Conservation (phyloP, 2,329 filamentous ascomycete genomes). For the Leptoxyphium fumago region DNA sequence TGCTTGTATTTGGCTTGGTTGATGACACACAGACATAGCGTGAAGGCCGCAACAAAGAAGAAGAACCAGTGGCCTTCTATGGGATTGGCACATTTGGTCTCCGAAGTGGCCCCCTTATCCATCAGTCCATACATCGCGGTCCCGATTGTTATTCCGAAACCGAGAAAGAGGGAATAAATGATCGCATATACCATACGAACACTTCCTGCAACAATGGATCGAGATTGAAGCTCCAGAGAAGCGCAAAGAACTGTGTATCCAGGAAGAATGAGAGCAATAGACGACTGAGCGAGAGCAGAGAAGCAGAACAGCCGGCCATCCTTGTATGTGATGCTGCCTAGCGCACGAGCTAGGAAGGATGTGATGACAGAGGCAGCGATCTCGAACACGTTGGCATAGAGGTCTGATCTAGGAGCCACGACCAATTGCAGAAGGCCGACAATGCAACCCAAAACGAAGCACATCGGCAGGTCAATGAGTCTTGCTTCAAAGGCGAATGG, state of each 20-base stretch:
- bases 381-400: conserved; percentile 44
- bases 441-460: conserved; percentile 60
- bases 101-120: conserved; percentile 31
- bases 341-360: conserved; percentile 33
- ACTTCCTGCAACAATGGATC: conserved; percentile 34
- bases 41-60: conserved; percentile 59
- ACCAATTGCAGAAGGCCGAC: conserved; percentile 63
- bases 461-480: conserved; percentile 62
- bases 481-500: conserved; percentile 69
- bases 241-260: conserved; percentile 38
- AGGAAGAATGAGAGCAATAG: conserved; percentile 35
- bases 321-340: conserved; percentile 30
- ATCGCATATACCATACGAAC: conserved; percentile 39
- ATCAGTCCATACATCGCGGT: conserved; percentile 35
- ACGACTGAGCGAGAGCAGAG: conserved; percentile 35
- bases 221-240: conserved; percentile 33
- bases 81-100: conserved; percentile 28
- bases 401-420: conserved; percentile 56
- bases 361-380: conserved; percentile 34
- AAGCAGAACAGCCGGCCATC: conserved; percentile 33
- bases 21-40: conserved; percentile 59
- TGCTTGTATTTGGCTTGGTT: conserved; percentile 74
- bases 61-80: conserved; percentile 45
- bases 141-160: conserved; percentile 37
- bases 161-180: conserved; percentile 38